Percentiles rank a stretch among this genome's conserved stretches.
These are phyloP conservation scores for Protea cynaroides DNA, from an alignment of 164 flowering plant genomes.

Conservation along the genomic window DNA sequence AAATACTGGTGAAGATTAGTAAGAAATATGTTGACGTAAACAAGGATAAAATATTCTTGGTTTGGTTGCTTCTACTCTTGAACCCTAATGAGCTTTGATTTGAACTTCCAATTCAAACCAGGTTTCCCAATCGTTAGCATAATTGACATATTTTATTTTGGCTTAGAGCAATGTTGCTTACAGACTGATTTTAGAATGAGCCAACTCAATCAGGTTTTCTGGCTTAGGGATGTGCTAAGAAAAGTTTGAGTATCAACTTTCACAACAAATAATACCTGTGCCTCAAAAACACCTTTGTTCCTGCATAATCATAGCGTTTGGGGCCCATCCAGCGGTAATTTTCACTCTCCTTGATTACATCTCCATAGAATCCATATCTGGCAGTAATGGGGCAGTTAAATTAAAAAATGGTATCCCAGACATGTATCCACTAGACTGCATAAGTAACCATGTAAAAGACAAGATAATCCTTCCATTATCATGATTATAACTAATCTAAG, in stretches of 20 bases:
- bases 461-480: too few species aligned
- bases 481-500: too few species aligned
- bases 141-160: too few species aligned
- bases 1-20: too few species aligned
- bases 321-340: slow-evolving; percentile 99
- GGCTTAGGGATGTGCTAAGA: background rate
- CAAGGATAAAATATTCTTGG: too few species aligned
- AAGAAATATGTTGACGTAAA: too few species aligned
- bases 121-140: too few species aligned
- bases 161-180: too few species aligned
- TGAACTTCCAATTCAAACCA: too few species aligned
- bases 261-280: slow-evolving; percentile 52
- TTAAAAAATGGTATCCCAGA: background rate
- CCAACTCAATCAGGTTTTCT: background rate
- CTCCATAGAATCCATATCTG: slow-evolving; percentile 99
- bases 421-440: background rate
- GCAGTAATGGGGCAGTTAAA: background rate
- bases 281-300: slow-evolving; percentile 83
- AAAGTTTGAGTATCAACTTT: background rate
- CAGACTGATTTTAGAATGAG: background rate
- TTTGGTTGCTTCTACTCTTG: too few species aligned
- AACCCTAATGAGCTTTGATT: too few species aligned
- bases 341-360: slow-evolving; percentile 94
- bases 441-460: background rate
- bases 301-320: slow-evolving; percentile 90